These are phyloP conservation scores for Syncephalastrum sp. DNA, from an alignment of 371 early-diverging fungal species.

Conservation along the genomic window DNA sequence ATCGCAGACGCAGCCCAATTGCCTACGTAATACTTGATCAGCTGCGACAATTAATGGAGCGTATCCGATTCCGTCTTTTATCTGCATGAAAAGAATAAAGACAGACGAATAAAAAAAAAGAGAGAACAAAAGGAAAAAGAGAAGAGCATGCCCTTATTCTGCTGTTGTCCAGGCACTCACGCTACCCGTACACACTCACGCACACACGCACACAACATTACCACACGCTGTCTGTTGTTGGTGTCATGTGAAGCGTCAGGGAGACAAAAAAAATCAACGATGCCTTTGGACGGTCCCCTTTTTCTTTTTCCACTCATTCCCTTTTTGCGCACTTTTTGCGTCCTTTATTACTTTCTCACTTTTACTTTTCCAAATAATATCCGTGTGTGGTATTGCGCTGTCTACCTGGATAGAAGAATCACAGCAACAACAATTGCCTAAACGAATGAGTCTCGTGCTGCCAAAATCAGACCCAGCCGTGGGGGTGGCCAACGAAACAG, in stretches of 20 bases:
- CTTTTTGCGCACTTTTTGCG: not conserved
- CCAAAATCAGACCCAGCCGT: not conserved
- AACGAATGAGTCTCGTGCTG: not conserved
- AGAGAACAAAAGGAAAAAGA: too few species aligned
- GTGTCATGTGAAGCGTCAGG: slow-evolving; percentile 1
- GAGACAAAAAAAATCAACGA: not conserved
- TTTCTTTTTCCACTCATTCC: slow-evolving; percentile 3
- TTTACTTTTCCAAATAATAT: not conserved
- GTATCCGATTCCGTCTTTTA: too few species aligned
- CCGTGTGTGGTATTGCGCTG: too few species aligned
- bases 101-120: too few species aligned
- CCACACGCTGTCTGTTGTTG: too few species aligned
- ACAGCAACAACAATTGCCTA: not conserved
- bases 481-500: too few species aligned
- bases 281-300: not conserved
- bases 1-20: slow-evolving; percentile 7
- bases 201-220: too few species aligned
- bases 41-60: slow-evolving; percentile 5
- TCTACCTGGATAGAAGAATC: not conserved
- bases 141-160: too few species aligned
- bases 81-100: too few species aligned
- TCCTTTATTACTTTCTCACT: slow-evolving; percentile 1
- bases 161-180: too few species aligned
- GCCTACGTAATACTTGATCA: slow-evolving; percentile 11
- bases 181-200: too few species aligned